Evolutionary conservation across 352 stramenopile species (phyloP), one percentile per base, ranked within the genome.

Genomic region (Phytophthora uliginosa): DNA sequence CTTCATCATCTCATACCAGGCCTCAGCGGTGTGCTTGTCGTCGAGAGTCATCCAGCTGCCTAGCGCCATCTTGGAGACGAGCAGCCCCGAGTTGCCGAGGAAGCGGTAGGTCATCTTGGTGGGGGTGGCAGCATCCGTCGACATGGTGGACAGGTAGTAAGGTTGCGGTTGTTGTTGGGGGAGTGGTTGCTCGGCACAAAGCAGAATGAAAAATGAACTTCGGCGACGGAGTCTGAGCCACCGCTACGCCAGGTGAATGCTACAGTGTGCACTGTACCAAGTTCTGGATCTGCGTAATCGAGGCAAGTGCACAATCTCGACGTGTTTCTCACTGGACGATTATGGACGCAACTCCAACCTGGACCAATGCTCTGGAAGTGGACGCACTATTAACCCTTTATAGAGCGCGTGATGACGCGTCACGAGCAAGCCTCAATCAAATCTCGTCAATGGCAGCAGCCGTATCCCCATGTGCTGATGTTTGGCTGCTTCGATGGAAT

Each of bases 1-100:
- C 38, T 74, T 47, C 59, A 74, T 61, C 52, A 66, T 74, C 31
- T 62, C 60, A 26, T 70, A 74, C 61, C 67, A 74, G 20, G 38
- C 64, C 6, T 71, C 64, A 5, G 34, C 40, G 1, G 56, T 72
- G 18, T 72, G 24, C 26, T 66, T 66, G 7, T 72, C 65, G 8
- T 72, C 26, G n/a, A 57, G 48, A 8, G 24, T 7, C 65, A 72
- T 66, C 65, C 65, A 72, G 24, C 26, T 66, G 12, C 65, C 65
- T 4, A 72, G 65, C 10, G 56, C 56, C 65, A 72, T 51, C 48
- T 72, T 72, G 48, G 65, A 72, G 5, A 66, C 65, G 13, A 72
- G 57, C 26, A 72, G 56, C 1, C 65, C 65, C 15, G 56, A 71
- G 34, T 71, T 66, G 20, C 56, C 64, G 24, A 71, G 48, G 64